phyloP scores from a whole-genome alignment of 148 eudicot genomes.

The Cornus kousa region DNA sequence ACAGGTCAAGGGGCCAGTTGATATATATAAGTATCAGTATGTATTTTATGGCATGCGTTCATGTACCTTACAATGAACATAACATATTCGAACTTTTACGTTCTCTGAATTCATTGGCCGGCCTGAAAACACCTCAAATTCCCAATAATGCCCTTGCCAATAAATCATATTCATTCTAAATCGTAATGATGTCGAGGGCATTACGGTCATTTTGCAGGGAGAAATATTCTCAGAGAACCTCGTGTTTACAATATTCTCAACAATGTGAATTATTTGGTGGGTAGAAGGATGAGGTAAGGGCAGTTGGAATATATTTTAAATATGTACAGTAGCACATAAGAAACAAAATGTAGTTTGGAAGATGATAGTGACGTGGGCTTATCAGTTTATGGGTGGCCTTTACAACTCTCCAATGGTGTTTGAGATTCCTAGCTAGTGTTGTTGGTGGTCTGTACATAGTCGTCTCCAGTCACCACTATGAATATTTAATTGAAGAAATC shows the following conservation, averaged over 20 bases:
- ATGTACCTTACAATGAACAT: background rate
- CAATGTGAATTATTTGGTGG: constrained; percentile 3
- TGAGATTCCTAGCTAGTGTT: background rate
- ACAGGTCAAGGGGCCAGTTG: background rate
- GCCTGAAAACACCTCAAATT: background rate
- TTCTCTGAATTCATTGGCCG: constrained; percentile 11
- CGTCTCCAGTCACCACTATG: background rate
- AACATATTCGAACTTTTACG: background rate
- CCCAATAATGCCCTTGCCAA: background rate
- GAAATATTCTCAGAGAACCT: background rate
- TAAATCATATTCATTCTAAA: background rate
- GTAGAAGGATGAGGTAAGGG: background rate
- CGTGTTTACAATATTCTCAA: background rate
- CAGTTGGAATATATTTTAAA: background rate
- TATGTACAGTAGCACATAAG: background rate
- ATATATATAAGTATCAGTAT: background rate
- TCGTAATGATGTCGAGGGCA: background rate
- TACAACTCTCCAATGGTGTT: background rate
- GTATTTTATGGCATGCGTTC: background rate
- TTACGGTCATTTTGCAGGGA: background rate
- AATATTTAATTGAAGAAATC: too few species aligned
- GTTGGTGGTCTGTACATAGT: constrained; percentile 4
- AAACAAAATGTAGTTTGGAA: background rate
- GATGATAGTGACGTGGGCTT: background rate
- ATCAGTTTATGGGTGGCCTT: background rate